Base-by-base conservation (phyloP, 495 filamentous ascomycete genomes). In the Diplogelasinospora grovesii region DNA sequence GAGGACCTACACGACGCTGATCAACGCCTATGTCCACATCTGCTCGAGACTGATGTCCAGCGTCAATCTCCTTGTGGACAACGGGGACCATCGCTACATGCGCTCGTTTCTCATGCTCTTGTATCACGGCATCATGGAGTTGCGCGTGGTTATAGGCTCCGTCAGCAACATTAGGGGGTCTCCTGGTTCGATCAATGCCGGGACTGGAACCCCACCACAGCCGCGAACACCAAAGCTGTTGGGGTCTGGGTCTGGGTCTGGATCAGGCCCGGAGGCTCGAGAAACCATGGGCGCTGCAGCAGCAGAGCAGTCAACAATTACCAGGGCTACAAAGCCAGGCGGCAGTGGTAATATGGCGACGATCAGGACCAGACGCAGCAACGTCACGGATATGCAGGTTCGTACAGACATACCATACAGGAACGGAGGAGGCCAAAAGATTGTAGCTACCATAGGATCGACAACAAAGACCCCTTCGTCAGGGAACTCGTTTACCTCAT, bases 21-120 rank as follows among this genome's bases (percentile, higher is more conserved):
- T 94, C 24, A 66, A 71, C 36, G 78, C 81, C 18, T 92, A 89
- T 48, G 75, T 75, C 32, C 81, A 85, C 44, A 78, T 92, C 31
- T 80, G 76, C 40, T 63, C 71, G 8, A 74, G 84, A 10, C 61
- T 92, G 14, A 72, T 75, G 43, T 70, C 76, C 43, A 83, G 78
- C 36, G 70, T 82, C 30, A 67, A 75, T 19, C 77, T 80, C 8
- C 77, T 90, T 21, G 75, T 86, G 14, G 66, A 78, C 30, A 80
- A 85, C 44, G 78, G 76, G 13, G 84, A 93, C 50, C 73, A 78
- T 5, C 74, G 79, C 13, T 86, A 88, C 52, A 75, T 89, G 36
- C 79, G 88, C 7, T 86, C 80, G 0, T 65, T 90, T 29, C 72
- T 94, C 64, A 69, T 89, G 42, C 77, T 81, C 50, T 65, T 89